Percentiles rank a stretch among this genome's conserved stretches.
Evolutionary conservation across 345 rosid genomes (phyloP).

Genomic region (Euclidium syriacum): DNA sequence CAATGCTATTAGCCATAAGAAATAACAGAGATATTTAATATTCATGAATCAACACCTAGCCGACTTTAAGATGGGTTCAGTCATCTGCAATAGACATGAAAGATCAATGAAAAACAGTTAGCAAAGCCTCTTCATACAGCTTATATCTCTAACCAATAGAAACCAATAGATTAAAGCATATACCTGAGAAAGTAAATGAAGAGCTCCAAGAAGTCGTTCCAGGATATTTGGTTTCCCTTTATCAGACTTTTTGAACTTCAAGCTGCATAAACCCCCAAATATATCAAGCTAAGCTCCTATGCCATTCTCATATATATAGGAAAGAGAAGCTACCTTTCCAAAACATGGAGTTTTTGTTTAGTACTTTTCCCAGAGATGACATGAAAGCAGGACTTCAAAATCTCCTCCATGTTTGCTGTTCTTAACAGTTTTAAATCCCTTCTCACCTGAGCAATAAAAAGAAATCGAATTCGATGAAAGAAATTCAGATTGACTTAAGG

Average conservation of each 20-base stretch:
- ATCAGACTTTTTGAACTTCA: conserved; percentile 63
- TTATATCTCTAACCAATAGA: neutral
- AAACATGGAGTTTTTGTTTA: conserved; percentile 62
- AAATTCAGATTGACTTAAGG: no score
- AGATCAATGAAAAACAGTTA: neutral
- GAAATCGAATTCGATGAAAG: neutral
- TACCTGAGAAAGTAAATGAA: conserved; percentile 81
- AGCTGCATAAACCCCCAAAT: conserved; percentile 33
- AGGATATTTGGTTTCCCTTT: conserved; percentile 57
- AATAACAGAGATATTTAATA: neutral
- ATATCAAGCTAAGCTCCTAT: neutral
- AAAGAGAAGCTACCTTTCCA: conserved; percentile 56
- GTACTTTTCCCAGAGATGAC: conserved; percentile 56
- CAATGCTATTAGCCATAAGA: neutral
- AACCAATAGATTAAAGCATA: neutral
- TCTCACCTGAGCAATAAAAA: conserved; percentile 52
- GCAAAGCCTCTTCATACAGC: neutral
- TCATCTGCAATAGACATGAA: conserved; percentile 61
- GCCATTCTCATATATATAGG: neutral
- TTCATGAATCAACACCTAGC: conserved; percentile 45
- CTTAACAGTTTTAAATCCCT: conserved; percentile 77
- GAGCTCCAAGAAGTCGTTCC: conserved; percentile 70
- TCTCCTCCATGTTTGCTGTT: conserved; percentile 56
- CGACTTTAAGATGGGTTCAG: conserved; percentile 84
- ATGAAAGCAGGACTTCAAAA: conserved; percentile 60